A percentile compares a stretch with the other conserved stretches of the same genome.
Conservation (phyloP, 1,284 basidiomycete genomes). For the Kwoniella shivajii region DNA sequence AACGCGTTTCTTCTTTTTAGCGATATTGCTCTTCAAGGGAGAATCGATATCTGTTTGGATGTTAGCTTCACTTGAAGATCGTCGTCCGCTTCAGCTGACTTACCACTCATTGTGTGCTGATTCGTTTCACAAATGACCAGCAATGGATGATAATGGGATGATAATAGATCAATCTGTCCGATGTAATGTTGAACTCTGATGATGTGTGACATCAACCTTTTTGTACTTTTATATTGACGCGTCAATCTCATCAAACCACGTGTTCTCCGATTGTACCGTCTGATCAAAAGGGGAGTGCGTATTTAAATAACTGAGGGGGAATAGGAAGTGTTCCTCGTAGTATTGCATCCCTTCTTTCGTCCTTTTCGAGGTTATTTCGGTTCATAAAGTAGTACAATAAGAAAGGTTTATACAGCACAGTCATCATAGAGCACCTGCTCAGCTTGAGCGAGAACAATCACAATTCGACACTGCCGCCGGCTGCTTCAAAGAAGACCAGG, state of each 20-base stretch:
- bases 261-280: not conserved
- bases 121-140: no score
- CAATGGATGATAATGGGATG: not conserved
- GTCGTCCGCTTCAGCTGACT: not conserved
- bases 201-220: constrained; percentile 4
- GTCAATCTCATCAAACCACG: not conserved
- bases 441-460: no score
- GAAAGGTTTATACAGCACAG: no score
- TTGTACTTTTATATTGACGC: no score
- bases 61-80: not conserved
- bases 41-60: constrained; percentile 23
- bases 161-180: constrained; percentile 6
- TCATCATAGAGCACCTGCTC: no score
- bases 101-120: constrained; percentile 15
- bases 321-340: not conserved
- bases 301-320: not conserved
- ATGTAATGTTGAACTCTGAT: not conserved
- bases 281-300: not conserved
- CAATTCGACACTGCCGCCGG: no score
- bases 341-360: not conserved
- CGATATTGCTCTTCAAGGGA: constrained; percentile 22
- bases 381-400: no score
- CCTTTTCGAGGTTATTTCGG: no score
- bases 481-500: no score
- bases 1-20: constrained; percentile 61